phyloP scores from a whole-genome alignment of 2,329 filamentous ascomycete species.

The Penicillium janthinellum region DNA sequence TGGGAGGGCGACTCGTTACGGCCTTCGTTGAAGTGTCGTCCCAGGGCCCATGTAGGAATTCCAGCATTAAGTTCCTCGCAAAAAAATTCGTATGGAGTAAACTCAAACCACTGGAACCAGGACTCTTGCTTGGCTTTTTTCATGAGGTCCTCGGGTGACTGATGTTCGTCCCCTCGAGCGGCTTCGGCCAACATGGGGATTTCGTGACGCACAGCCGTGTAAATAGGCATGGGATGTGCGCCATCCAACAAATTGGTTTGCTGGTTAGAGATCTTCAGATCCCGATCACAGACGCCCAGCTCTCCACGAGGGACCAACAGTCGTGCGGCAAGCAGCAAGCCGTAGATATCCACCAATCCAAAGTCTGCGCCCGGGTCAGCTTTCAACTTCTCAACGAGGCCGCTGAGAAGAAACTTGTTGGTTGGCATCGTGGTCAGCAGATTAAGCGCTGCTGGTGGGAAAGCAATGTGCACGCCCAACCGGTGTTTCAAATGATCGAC shows the following conservation, averaged over 20 bases:
- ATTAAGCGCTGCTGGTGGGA: conserved; percentile 79
- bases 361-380: conserved; percentile 79
- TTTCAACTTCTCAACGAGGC: conserved; percentile 87
- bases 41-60: conserved; percentile 92
- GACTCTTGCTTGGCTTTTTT: conserved; percentile 62
- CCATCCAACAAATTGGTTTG: conserved; percentile 73
- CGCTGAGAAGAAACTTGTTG: conserved; percentile 85
- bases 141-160: conserved; percentile 41
- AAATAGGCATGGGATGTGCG: conserved; percentile 85
- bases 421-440: conserved; percentile 86
- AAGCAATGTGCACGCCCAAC: conserved; percentile 86
- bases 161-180: conserved; percentile 30
- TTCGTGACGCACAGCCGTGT: conserved; percentile 92
- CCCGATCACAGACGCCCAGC: conserved; percentile 70
- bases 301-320: conserved; percentile 86
- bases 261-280: conserved; percentile 92
- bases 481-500: conserved; percentile 85
- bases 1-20: conserved; percentile 63
- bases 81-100: conserved; percentile 92
- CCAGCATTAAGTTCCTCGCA: conserved; percentile 90
- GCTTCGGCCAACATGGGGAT: conserved; percentile 66
- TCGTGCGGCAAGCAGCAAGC: conserved; percentile 78
- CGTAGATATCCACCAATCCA: conserved; percentile 91
- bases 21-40: conserved; percentile 77
- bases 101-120: conserved; percentile 99